Conservation (phyloP, 2,329 filamentous ascomycete genomes). For the Botrytis pseudocinerea region DNA sequence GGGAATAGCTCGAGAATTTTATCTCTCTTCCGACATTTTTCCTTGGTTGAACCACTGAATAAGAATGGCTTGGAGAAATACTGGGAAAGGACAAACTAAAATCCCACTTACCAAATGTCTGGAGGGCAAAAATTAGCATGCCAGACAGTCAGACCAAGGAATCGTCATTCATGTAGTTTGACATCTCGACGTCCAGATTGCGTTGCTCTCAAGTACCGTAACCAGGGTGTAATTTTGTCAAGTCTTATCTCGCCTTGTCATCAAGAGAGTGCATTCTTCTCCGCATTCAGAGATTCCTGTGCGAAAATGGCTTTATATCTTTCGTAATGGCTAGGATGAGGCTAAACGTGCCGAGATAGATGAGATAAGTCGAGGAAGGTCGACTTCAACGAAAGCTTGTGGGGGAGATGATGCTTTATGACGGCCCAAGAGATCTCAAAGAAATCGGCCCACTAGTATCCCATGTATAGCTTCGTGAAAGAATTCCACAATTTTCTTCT, state of each 20-base stretch:
- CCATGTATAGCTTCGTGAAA: background rate
- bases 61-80: background rate
- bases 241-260: background rate
- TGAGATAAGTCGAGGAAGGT: background rate
- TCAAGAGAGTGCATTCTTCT: background rate
- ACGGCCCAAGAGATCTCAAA: background rate
- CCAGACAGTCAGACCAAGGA: background rate
- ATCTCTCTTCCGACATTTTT: background rate
- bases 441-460: background rate
- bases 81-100: background rate
- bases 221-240: background rate
- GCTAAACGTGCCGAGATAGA: background rate
- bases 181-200: background rate
- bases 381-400: background rate
- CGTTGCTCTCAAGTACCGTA: background rate
- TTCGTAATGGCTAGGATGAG: background rate
- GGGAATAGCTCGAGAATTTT: background rate
- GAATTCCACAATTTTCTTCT: background rate
- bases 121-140: background rate
- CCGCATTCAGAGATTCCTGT: background rate
- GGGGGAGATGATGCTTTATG: background rate
- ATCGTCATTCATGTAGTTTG: background rate
- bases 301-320: too few relatives aligned
- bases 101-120: background rate
- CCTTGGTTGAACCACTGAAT: background rate